Evolutionary conservation across 1,284 basidiomycete genomes (phyloP), one percentile per base, ranked within the genome.

Genomic region (Ustilago curta): DNA sequence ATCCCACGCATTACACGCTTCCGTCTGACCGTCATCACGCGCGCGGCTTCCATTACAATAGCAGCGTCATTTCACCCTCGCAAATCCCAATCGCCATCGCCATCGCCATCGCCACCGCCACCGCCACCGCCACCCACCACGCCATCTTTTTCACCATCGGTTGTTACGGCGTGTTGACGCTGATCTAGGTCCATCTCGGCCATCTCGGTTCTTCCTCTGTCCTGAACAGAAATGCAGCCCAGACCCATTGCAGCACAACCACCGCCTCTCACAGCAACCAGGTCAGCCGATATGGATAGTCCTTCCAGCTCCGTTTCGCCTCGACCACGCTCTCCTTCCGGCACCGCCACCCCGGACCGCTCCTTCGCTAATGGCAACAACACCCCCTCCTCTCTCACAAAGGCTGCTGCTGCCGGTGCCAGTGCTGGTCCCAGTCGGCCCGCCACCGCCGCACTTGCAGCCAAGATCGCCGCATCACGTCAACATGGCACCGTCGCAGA

Each of bases 401-500:
- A 65, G 50, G 68, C 62, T 2, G 68, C 68, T 8, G 68, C 68
- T 21, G 58, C 54, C 19, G 64, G 60, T 31, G 61, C 71, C 54
- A 74, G 43, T 23, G 53, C 68, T 0, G 68, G 62, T 35, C 68
- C 68, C 8, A 65, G 62, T 18, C 60, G 60, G 4, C 60, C 58
- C 23, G 71, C 69, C 31, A 71, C 59, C 14, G 61, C 71, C 14
- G 65, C 65, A 9, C 62, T 69, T 25, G 59, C 60, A 0, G 61
- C 66, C 39, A 75, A 75, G 12, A 60, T 70, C 2, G 63, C 61
- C 32, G 52, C 43, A 44, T 43, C 67, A 29, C 68, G 68, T 8
- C 64, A 57, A 35, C 68, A 66, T 32, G 73, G 68, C 50, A 70
- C 72, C 45, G 74, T 80, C 8, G 80, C 80, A 5, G 80, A 81